Percentiles rank a stretch among this genome's conserved stretches.
Evolutionary conservation across 371 early-diverging fungal genomes (phyloP).

Genomic region (Chytridium lagenaria): DNA sequence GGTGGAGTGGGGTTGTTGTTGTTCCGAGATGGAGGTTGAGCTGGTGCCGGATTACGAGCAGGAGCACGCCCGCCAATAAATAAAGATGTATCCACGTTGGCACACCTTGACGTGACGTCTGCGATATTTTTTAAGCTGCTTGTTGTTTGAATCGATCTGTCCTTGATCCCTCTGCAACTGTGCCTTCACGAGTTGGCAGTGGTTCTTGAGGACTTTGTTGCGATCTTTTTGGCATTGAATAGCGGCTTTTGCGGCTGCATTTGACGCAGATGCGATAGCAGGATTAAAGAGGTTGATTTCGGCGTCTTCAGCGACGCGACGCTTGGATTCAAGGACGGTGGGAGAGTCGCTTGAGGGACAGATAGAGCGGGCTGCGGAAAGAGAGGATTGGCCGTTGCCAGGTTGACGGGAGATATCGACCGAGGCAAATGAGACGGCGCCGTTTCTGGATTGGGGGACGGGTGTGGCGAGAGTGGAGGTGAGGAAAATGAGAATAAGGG

Average conservation of each 20-base stretch:
- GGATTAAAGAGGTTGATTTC: constrained; percentile 23
- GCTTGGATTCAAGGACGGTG: constrained; percentile 1
- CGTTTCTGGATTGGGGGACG: no score
- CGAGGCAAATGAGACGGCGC: constrained; percentile 8
- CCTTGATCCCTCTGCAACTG: constrained; percentile 12
- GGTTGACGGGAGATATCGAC: constrained; percentile 17
- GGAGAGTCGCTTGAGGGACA: constrained; percentile 14
- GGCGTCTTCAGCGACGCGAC: constrained; percentile 21
- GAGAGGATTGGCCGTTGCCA: constrained; percentile 10
- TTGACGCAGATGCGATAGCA: background rate
- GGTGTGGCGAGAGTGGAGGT: no score
- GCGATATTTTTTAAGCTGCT: constrained; percentile 19
- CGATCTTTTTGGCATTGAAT: constrained; percentile 34
- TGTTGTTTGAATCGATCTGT: constrained; percentile 13
- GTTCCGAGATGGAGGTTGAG: no score
- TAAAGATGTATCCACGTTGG: constrained; percentile 26
- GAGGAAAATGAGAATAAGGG: no score
- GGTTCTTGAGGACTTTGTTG: constrained; percentile 34
- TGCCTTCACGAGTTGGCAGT: constrained; percentile 22
- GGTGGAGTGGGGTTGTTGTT: no score
- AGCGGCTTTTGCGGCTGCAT: constrained; percentile 21
- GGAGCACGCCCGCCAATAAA: constrained; percentile 11
- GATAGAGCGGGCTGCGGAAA: background rate
- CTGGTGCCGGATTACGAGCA: background rate
- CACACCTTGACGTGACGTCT: constrained; percentile 21